Evolutionary conservation across 1,284 basidiomycete genomes (phyloP).

Genomic region (Vanrija sp.): DNA sequence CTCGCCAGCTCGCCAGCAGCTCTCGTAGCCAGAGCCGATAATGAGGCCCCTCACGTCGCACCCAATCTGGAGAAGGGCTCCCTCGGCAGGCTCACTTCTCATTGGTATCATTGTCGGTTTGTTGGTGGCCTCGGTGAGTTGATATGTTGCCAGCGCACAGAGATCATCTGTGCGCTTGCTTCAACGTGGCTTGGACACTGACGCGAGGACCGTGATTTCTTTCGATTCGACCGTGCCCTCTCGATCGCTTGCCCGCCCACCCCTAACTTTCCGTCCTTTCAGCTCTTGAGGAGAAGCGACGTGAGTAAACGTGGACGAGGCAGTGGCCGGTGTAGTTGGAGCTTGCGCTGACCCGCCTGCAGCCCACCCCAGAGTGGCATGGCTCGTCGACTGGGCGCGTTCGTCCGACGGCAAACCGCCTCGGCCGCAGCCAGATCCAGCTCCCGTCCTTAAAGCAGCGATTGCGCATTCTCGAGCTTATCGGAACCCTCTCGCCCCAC

Average conservation of each 20-base stretch:
- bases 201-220: too few species aligned
- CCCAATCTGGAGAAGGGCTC: slow-evolving; percentile 35
- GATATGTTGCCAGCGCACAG: too few species aligned
- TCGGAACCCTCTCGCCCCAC: slow-evolving; percentile 78
- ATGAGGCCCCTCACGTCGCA: slow-evolving; percentile 19
- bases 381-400: slow-evolving; percentile 30
- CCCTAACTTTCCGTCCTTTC: not conserved
- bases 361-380: slow-evolving; percentile 30
- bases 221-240: too few species aligned
- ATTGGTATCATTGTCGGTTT: slow-evolving; percentile 50
- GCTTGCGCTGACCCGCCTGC: not conserved
- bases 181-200: too few species aligned
- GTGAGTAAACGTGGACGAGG: not conserved
- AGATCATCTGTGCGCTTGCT: too few species aligned
- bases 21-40: not conserved
- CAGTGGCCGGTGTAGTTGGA: not conserved
- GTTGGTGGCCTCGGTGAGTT: slow-evolving; percentile 46
- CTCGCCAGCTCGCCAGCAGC: too few species aligned
- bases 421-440: slow-evolving; percentile 37
- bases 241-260: not conserved
- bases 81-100: slow-evolving; percentile 46
- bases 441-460: slow-evolving; percentile 72
- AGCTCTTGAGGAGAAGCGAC: not conserved
- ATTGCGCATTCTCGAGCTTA: slow-evolving; percentile 72
- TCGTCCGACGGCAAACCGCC: slow-evolving; percentile 22